Evolutionary conservation across 768 basidiomycete species (phyloP), one percentile per base, ranked within the genome.

Genomic region (Trametes punicea): DNA sequence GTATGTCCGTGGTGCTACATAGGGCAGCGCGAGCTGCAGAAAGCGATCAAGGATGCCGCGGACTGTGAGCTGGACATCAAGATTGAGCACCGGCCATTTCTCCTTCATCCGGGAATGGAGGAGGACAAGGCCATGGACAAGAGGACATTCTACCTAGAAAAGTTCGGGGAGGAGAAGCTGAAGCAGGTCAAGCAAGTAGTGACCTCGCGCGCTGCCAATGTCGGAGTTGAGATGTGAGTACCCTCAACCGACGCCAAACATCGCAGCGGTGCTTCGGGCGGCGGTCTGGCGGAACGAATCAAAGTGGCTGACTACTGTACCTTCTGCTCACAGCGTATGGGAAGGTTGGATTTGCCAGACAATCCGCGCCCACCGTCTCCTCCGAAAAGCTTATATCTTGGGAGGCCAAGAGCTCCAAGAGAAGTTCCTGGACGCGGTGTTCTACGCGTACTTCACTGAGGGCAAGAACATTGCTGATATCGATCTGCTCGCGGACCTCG

Each of bases 331-430:
- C 63, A 89, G 87, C 49, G 73, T 75, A 4, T 83, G 82, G 64
- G 75, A 74, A 15, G 88, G 88, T 18, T 74, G 75, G 13, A 75
- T 91, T 59, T 76, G 79, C 50, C 81, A 83, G 64, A 87, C 89
- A n/a, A 83, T 77, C 33, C 73, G 76, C 18, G 86, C 85, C 8
- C 90, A 92, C 68, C 80, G 90, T 10, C 74, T 93, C 25, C 75
- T 85, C 27, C 79, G 81, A 52, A 87, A 88, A 65, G 88, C 89
- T 1, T 85, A 76, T 67, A 70, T 76, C 59, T 57, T 82, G 18
- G 85, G 84, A 16, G 87, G 88, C 0, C 79, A 83, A 66, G 66
- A 75, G 10, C 65, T 79, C 30, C 90, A 92, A 68, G 67, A 81
- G 6, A 75, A 80, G 1, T 62, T 85, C 38, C 73, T 88, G 39